phyloP scores from a whole-genome alignment of 805 yeast species.

The Maudiozyma barnettii region DNA sequence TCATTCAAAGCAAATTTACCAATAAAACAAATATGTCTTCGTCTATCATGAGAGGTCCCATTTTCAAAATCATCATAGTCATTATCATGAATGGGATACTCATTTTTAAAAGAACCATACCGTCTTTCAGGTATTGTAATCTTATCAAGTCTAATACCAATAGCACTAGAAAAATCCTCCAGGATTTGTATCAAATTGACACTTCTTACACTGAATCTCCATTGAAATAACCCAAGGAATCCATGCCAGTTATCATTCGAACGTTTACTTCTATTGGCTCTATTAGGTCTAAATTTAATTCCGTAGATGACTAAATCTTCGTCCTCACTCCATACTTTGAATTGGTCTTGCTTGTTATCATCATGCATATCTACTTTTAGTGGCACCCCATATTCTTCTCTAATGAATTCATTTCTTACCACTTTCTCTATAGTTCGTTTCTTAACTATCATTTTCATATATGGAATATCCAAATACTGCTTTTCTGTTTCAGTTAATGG shows the following conservation, averaged over 20 bases:
- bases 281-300: slow-evolving; percentile 11
- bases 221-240: slow-evolving; percentile 18
- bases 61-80: slow-evolving; percentile 6
- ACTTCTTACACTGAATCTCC: slow-evolving; percentile 21
- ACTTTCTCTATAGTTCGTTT: slow-evolving; percentile 17
- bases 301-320: slow-evolving; percentile 25
- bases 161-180: slow-evolving; percentile 9
- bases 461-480: slow-evolving; percentile 13
- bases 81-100: slow-evolving; percentile 17
- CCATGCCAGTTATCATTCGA: slow-evolving; percentile 17
- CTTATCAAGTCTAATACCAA: slow-evolving; percentile 22
- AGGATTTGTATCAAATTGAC: slow-evolving; percentile 12
- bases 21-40: slow-evolving; percentile 24
- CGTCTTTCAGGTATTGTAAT: slow-evolving; percentile 19
- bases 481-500: slow-evolving; percentile 17
- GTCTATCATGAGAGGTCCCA: slow-evolving; percentile 7
- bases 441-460: slow-evolving; percentile 15
- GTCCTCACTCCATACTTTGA: slow-evolving; percentile 27
- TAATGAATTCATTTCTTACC: slow-evolving; percentile 24
- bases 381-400: slow-evolving; percentile 27
- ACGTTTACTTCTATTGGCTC: slow-evolving; percentile 1
- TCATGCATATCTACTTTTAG: slow-evolving; percentile 10
- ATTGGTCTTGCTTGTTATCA: slow-evolving; percentile 10
- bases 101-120: slow-evolving; percentile 23
- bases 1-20: slow-evolving; percentile 22